Conservation (phyloP, 1,139 yeast genomes). For the Suhomyces panamericanus region DNA sequence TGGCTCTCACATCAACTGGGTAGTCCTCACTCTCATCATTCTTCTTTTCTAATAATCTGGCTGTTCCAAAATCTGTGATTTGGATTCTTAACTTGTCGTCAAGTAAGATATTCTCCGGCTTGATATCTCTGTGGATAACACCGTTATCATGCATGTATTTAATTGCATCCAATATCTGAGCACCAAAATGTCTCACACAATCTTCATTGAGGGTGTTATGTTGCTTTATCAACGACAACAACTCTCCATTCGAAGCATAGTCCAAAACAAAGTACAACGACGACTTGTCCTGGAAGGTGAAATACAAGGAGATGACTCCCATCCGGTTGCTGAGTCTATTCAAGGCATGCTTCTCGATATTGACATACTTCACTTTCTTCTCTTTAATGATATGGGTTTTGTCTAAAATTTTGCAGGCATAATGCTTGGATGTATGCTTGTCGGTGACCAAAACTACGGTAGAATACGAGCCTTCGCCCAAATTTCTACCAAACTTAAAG, state of each 20-base stretch:
- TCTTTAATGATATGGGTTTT: conserved; percentile 94
- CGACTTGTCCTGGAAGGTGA: conserved; percentile 90
- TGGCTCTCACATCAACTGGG: conserved; percentile 52
- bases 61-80: conserved; percentile 84
- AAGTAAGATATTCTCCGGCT: conserved; percentile 73
- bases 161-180: conserved; percentile 63
- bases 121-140: conserved; percentile 76
- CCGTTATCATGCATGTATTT: conserved; percentile 73
- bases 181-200: conserved; percentile 70
- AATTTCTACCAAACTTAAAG: conserved; percentile 79
- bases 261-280: conserved; percentile 90
- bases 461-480: conserved; percentile 97
- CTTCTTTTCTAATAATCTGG: conserved; percentile 55
- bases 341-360: conserved; percentile 90
- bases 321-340: conserved; percentile 69
- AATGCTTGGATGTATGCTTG: conserved; percentile 65
- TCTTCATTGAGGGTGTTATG: conserved; percentile 77
- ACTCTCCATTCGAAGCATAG: conserved; percentile 90
- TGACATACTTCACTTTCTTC: conserved; percentile 92
- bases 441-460: conserved; percentile 89
- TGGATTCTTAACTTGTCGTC: conserved; percentile 65
- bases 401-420: conserved; percentile 89
- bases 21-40: conserved; percentile 41
- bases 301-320: conserved; percentile 84
- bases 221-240: conserved; percentile 73